Base-by-base conservation (phyloP, 1,284 basidiomycete species). In the Cutaneotrichosporon dermatis region DNA sequence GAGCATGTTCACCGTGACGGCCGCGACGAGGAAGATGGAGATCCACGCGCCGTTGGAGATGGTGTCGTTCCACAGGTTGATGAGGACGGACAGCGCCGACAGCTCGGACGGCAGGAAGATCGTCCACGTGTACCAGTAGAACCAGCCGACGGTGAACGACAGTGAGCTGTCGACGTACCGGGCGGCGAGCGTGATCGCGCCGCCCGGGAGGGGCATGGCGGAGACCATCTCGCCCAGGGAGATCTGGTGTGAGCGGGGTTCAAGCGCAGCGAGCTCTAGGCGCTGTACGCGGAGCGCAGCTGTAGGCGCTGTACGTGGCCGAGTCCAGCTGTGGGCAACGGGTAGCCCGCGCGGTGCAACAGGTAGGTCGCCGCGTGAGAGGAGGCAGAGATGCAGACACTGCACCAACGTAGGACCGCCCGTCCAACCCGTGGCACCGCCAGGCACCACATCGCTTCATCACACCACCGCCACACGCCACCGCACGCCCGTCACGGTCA, bases 101-200 rank as follows among this genome's bases (percentile, higher is more conserved):
- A 92, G 78, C 69, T 92, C 89, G 6, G 88, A 87, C 2, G 90
- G 88, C n/a, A 91, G 80, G 59, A 89, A 75, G 62, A 80, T 79
- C 34, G 75, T 67, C 76, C 87, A 88, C 68, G 86, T 87, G 73
- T 87, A 88, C 84, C 86, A 87, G 71, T 89, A 90, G 69, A 88
- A 87, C 87, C 87, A 91, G 63, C 88, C 88, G 84, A 88, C 85
- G 10, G 89, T 84, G 70, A 90, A 90, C 1, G 86, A 86, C 61
- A 92, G 82, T 1, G 89, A 86, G 4, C 86, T 86, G 71, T 90
- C 85, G 10, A 59, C 49, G 54, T 51, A 63, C 41, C 52, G 34
- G 33, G 91, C 50, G 80, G 90, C 88, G 44, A 91, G 80, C 50
- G 83, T 86, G 74, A 92, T 88, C 74, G 90, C 89, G 6, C 90